Evolutionary conservation across 1,284 basidiomycete species (phyloP).

Genomic region (Porodaedalea pini): DNA sequence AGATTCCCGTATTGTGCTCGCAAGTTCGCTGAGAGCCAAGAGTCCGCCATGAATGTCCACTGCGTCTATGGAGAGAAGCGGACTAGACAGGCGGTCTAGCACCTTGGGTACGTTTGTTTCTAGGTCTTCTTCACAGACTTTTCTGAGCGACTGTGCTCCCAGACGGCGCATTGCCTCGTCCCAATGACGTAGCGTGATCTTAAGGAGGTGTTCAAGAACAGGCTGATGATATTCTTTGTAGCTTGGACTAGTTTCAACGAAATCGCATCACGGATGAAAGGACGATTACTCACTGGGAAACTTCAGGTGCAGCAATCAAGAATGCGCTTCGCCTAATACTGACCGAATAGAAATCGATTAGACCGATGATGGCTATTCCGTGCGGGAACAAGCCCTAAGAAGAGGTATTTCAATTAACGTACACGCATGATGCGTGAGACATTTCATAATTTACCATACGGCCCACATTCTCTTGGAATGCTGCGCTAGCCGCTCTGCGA

Average conservation of each 20-base stretch:
- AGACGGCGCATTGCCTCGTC: slow-evolving; percentile 77
- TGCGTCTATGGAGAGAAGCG: slow-evolving; percentile 65
- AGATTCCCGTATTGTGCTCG: slow-evolving; percentile 44
- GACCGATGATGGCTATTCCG: slow-evolving; percentile 89
- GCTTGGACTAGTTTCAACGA: slow-evolving; percentile 34
- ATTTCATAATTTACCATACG: slow-evolving; percentile 62
- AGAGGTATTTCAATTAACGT: background rate
- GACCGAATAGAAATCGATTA: slow-evolving; percentile 94
- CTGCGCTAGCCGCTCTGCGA: slow-evolving; percentile 94
- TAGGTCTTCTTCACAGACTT: slow-evolving; percentile 65
- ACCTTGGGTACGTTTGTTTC: slow-evolving; percentile 48
- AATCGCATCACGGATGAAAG: slow-evolving; percentile 8
- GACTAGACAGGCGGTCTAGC: slow-evolving; percentile 57
- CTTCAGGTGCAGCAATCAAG: slow-evolving; percentile 76
- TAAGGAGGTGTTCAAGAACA: slow-evolving; percentile 74
- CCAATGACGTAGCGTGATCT: slow-evolving; percentile 86
- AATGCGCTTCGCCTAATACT: slow-evolving; percentile 85
- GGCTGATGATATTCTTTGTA: slow-evolving; percentile 67
- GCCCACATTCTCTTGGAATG: slow-evolving; percentile 96
- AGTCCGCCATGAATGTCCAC: slow-evolving; percentile 82
- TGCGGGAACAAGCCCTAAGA: slow-evolving; percentile 81
- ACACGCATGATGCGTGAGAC: background rate
- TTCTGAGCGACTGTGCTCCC: slow-evolving; percentile 74
- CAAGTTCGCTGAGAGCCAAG: slow-evolving; percentile 69
- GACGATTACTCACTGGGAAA: slow-evolving; percentile 65